Evolutionary conservation across 108 stramenopile species (phyloP), one percentile per base, ranked within the genome.

Genomic region (Cyclotella distinguenda): DNA sequence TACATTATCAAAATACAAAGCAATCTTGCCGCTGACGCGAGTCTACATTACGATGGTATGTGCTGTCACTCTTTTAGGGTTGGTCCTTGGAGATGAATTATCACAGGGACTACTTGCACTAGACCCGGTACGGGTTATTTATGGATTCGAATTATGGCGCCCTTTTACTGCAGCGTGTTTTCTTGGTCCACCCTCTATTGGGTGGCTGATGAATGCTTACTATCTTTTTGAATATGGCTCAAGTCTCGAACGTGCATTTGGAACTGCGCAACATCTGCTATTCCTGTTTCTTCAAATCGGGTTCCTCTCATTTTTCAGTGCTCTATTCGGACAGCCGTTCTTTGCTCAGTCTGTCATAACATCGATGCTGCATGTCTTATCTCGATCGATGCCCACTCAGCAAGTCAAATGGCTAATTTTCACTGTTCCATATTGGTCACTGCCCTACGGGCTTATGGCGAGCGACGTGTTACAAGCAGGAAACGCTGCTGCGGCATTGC

Each of bases 391-490:
- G 80, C 94, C 94, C 22, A 71, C 82, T 52, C 82, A 91, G 66
- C 80, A 89, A 51, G 91, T 90, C 19, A 88, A 84, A 62, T 95
- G 94, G 94, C 42, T 93, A 6, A 78, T 95, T 44, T 91, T 95
- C 53, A 89, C 72, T 0, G 87, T 95, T 9, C 94, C 91, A 5
- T 90, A 91, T 67, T 95, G 88, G 88, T 77, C 84, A 12, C 70
- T 95, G n/a, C 88, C 94, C 60, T 91, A 88, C 66, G 89, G 85
- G 18, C 72, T 89, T 18, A 89, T 92, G 88, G 79, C 77, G 18
- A 81, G 71, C 34, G 94, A 95, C 64, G 82, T 85, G n/a, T 80
- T 95, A 40, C 90, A 95, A 48, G 80, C 87, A 23, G 80, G 83
- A 32, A 86, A 71, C 72, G 64, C 77, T 1, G 73, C 74, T 23